Evolutionary conservation across 1,284 basidiomycete genomes (phyloP), one percentile per base, ranked within the genome.

Genomic region (Tranzscheliella williamsii): DNA sequence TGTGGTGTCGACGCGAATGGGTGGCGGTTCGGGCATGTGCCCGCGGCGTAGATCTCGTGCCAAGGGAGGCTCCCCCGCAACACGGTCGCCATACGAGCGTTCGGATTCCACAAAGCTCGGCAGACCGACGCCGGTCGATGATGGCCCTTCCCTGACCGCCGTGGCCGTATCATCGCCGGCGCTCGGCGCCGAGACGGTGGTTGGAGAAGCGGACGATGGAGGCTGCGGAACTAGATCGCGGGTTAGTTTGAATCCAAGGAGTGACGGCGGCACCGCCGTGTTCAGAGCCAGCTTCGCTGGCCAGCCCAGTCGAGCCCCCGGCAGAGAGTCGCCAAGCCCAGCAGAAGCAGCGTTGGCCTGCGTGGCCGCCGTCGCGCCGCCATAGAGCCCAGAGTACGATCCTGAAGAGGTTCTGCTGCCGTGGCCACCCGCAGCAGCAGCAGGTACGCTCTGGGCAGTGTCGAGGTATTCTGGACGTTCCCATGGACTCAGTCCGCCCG

Each of bases 41-140:
- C 65, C 67, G 11, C 65, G 42, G 22, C 64, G 34, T 13, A 60
- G 16, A 41, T 69, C 62, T 7, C 68, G 40, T 12, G 68, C 60
- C 13, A 52, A 63, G 2, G 44, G 17, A 4, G 68, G 48, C 9
- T 71, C 66, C 16, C 66, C 66, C 4, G 51, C 68, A 13, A 38
- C 13, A 7, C 44, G 33, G 9, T 53, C 43, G 3, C 68, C 68
- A 26, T 69, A 71, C 8, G 34, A 27, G 17, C 56, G 35, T 23
- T 71, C 68, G 4, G 58, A 61, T 24, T 67, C 64, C 6, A 67
- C 41, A 30, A 45, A 53, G 1, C 42, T 16, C 7, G 50, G 47
- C 16, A 60, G 35, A 2, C n/a, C n/a, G n/a, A n/a, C n/a, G n/a
- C n/a, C n/a, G n/a, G n/a, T n/a, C n/a, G 34, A 32, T 17, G 33